These are phyloP conservation scores for Verruconis gallopava DNA, from an alignment of 2,329 filamentous ascomycete genomes.

Conservation along the genomic window DNA sequence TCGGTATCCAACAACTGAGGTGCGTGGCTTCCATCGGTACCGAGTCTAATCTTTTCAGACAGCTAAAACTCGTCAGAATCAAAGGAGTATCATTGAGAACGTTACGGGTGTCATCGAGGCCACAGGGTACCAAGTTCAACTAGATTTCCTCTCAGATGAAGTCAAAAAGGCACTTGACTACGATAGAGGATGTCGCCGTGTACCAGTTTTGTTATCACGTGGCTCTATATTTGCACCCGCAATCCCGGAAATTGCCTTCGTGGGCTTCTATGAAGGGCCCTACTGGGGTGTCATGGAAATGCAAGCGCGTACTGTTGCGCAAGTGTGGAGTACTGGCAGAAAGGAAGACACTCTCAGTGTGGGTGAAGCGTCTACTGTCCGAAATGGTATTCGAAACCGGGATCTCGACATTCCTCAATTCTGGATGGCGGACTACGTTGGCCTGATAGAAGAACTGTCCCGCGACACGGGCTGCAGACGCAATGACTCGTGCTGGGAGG, in stretches of 20 bases:
- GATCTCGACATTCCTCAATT: constrained; percentile 45
- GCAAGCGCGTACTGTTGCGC: constrained; percentile 58
- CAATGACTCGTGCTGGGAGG: not conserved
- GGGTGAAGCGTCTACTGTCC: constrained; percentile 26
- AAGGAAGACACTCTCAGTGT: not conserved
- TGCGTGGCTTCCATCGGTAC: too few relatives aligned
- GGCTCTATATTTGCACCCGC: constrained; percentile 50
- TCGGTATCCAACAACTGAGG: not conserved
- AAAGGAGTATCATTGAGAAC: constrained; percentile 30
- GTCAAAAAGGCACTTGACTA: constrained; percentile 46
- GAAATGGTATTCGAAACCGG: constrained; percentile 24
- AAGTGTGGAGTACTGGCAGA: constrained; percentile 20
- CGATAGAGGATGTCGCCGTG: constrained; percentile 38
- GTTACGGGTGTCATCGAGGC: constrained; percentile 59
- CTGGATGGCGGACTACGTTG: constrained; percentile 72
- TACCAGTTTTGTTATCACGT: constrained; percentile 55
- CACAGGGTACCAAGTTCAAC: constrained; percentile 57
- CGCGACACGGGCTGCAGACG: not conserved
- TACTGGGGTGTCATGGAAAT: constrained; percentile 84
- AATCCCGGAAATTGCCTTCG: constrained; percentile 57
- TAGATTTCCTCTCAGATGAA: constrained; percentile 49
- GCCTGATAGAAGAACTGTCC: constrained; percentile 56
- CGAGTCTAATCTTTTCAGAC: too few relatives aligned
- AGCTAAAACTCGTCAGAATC: not conserved
- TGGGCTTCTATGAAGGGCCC: constrained; percentile 72